phyloP scores from a whole-genome alignment of 2,329 filamentous ascomycete genomes.

The Fusarium sp. region DNA sequence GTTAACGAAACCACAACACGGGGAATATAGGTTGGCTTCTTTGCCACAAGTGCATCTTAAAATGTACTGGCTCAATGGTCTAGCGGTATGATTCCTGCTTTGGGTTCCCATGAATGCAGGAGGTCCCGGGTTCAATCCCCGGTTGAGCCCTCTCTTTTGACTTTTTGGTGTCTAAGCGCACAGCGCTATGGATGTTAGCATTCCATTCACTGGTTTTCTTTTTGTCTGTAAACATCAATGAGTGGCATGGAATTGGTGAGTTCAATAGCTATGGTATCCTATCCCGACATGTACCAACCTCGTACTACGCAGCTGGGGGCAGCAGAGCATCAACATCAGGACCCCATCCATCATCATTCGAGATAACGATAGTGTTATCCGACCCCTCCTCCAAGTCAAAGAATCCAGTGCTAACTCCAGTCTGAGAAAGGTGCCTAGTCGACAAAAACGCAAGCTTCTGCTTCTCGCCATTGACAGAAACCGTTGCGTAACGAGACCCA shows the following conservation, averaged over 20 bases:
- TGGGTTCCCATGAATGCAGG: not conserved
- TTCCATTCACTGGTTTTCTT: not conserved
- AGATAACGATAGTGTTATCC: constrained; percentile 61
- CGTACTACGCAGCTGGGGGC: constrained; percentile 54
- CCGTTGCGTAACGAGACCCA: constrained; percentile 61
- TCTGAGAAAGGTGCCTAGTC: constrained; percentile 52
- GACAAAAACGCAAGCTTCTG: constrained; percentile 67
- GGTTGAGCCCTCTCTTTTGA: not conserved
- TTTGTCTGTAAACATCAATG: not conserved
- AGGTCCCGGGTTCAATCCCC: constrained; percentile 10
- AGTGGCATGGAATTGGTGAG: not conserved
- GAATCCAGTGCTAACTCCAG: constrained; percentile 58
- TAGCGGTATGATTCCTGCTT: constrained; percentile 10
- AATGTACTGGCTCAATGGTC: not conserved
- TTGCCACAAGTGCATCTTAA: not conserved
- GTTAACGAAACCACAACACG: fast-evolving
- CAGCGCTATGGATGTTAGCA: too few species aligned
- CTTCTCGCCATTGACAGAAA: constrained; percentile 65
- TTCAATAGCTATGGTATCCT: too few species aligned
- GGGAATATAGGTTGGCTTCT: fast-evolving
- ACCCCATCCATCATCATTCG: constrained; percentile 54
- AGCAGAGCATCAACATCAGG: constrained; percentile 59
- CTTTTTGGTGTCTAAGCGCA: not conserved
- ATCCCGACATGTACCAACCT: not conserved
- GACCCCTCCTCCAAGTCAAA: constrained; percentile 60